Conservation (phyloP, 805 yeast species). For the Lipomyces yamadae region DNA sequence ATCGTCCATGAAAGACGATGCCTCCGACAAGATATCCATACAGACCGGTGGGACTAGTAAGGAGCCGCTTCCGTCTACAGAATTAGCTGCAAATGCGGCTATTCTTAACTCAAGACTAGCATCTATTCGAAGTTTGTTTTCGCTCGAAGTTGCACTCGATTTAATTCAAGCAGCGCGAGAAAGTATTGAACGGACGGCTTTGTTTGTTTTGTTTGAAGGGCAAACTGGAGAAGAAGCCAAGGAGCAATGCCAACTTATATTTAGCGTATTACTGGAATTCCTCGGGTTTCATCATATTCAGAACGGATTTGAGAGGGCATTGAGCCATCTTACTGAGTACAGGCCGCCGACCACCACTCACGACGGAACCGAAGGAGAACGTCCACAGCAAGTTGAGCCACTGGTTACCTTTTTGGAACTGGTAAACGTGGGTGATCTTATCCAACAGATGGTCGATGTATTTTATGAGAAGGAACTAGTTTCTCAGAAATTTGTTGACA, state of each 20-base stretch:
- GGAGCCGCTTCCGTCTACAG: slow-evolving; percentile 53
- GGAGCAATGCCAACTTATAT: slow-evolving; percentile 63
- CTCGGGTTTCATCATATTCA: slow-evolving; percentile 77
- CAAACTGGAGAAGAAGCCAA: slow-evolving; percentile 48
- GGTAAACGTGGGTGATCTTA: slow-evolving; percentile 89
- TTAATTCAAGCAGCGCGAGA: slow-evolving; percentile 70
- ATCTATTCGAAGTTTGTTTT: slow-evolving; percentile 74
- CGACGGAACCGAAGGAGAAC: slow-evolving; percentile 24
- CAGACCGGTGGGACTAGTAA: slow-evolving; percentile 4
- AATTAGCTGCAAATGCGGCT: slow-evolving; percentile 79
- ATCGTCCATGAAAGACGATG: slow-evolving; percentile 17
- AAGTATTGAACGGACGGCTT: slow-evolving; percentile 62
- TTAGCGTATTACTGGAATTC: slow-evolving; percentile 64
- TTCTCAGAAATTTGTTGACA: slow-evolving; percentile 60
- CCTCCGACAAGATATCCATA: slow-evolving; percentile 17
- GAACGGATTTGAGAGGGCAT: slow-evolving; percentile 83
- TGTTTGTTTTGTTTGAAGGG: slow-evolving; percentile 49
- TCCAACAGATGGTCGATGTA: slow-evolving; percentile 88
- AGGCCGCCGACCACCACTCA: slow-evolving; percentile 55
- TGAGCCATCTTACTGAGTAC: slow-evolving; percentile 69
- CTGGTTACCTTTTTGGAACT: slow-evolving; percentile 84
- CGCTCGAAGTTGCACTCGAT: slow-evolving; percentile 76
- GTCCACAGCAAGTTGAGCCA: slow-evolving; percentile 58
- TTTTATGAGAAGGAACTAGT: slow-evolving; percentile 86
- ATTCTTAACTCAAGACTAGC: slow-evolving; percentile 75